phyloP scores from a whole-genome alignment of 2,329 filamentous ascomycete genomes.

The Curvularia sp. region DNA sequence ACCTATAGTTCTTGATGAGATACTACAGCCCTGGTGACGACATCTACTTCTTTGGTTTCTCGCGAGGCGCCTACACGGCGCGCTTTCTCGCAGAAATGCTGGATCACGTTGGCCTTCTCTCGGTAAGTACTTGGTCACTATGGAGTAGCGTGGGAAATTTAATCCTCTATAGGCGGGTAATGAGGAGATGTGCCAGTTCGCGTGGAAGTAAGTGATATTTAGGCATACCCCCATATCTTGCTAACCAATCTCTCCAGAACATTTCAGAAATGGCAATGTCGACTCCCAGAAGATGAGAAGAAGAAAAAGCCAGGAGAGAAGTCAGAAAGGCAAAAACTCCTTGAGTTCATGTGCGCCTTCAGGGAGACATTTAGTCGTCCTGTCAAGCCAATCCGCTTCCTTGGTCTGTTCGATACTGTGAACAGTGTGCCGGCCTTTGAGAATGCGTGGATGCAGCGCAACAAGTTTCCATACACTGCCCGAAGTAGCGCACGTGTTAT shows the following conservation, averaged over 20 bases:
- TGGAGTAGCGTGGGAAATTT: not conserved
- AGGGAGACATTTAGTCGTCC: conserved; percentile 81
- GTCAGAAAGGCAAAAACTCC: conserved; percentile 66
- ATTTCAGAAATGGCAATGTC: conserved; percentile 75
- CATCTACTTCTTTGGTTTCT: conserved; percentile 60
- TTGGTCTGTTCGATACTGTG: conserved; percentile 83
- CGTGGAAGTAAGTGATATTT: conserved; percentile 67
- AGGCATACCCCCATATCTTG: not conserved
- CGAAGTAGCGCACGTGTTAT: conserved; percentile 65
- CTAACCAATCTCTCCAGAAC: conserved; percentile 49
- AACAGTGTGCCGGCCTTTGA: conserved; percentile 83
- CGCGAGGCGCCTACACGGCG: conserved; percentile 59
- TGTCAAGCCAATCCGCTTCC: conserved; percentile 74
- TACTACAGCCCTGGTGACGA: conserved; percentile 57
- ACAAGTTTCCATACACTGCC: conserved; percentile 72
- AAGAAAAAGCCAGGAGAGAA: conserved; percentile 52
- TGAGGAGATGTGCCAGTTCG: conserved; percentile 83
- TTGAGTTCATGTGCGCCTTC: conserved; percentile 78
- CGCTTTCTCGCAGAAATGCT: conserved; percentile 76
- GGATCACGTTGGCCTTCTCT: conserved; percentile 79
- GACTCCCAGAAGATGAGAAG: conserved; percentile 47
- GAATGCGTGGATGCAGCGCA: conserved; percentile 76
- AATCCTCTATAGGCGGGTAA: conserved; percentile 67
- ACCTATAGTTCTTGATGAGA: conserved; percentile 55
- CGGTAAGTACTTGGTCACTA: conserved; percentile 40